Evolutionary conservation across 495 filamentous ascomycete genomes (phyloP), one percentile per base, ranked within the genome.

Genomic region (Podospora appendiculata): DNA sequence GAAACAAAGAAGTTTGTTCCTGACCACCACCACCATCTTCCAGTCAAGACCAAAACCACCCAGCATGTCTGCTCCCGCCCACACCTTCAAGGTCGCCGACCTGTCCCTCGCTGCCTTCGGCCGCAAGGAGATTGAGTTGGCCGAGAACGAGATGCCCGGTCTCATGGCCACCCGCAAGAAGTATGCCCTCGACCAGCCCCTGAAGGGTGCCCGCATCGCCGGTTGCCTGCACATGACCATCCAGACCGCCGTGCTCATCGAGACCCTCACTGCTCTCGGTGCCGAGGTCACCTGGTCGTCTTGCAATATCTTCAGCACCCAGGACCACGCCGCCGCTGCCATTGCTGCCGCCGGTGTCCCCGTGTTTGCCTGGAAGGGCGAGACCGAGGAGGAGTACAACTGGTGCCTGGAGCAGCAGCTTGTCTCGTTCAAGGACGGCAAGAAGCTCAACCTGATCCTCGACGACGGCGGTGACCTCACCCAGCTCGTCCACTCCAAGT

Each of bases 151-250:
- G 79, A 95, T 95, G 89, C 88, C 88, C 47, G 92, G 93, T 81
- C 83, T 98, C 57, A 96, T 98, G 89, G 82, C 87, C 61, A 97
- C 92, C 66, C 85, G 93, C 69, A 61, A 68, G 58, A 95, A 95
- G 78, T 98, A 98, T 68, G 87, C 85, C 62, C 66, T 70, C 44
- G 94, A 95, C 72, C 94, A 97, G 83, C 93, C 93, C 57, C 80
- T 98, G 62, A 84, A 83, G 59, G 93, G 91, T 71, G 71, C 75
- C 64, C 82, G 88, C 56, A 96, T 98, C 70, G 93, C 94, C 60
- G 93, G 93, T 67, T 98, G 93, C 74, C 78, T 98, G 62, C 93
- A 98, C 84, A 97, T 97, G 94, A 97, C 94, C 70, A 97, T 98
- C 76, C 93, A 98, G 79, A 98, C 93, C 57, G 93, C 93, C 55